phyloP scores from a whole-genome alignment of 345 rosid genomes.

The Salix viminalis region DNA sequence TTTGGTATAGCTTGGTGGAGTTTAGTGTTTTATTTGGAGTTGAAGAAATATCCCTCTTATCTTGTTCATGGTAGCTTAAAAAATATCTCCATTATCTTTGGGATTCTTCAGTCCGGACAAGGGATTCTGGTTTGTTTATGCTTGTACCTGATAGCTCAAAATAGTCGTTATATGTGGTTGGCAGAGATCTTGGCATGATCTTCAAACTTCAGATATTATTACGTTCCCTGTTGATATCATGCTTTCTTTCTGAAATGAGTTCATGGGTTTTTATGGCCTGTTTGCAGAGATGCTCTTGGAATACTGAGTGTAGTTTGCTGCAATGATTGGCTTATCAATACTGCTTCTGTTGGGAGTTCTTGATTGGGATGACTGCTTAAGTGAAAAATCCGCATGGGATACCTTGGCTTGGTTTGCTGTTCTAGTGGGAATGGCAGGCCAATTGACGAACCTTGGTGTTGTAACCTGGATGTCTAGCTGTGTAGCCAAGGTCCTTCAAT shows the following conservation, averaged over 20 bases:
- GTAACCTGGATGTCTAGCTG: constrained; percentile 83
- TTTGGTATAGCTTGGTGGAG: too few species aligned
- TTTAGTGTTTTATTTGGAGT: too few species aligned
- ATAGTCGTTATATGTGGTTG: too few species aligned
- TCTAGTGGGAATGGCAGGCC: constrained; percentile 94
- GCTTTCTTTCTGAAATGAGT: background rate
- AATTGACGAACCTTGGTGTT: constrained; percentile 78
- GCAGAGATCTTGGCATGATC: background rate
- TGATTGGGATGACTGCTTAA: constrained; percentile 92
- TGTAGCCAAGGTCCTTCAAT: constrained; percentile 61
- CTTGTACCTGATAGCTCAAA: too few species aligned
- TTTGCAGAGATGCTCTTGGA: constrained; percentile 65
- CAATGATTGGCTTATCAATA: constrained; percentile 87
- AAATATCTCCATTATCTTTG: too few species aligned
- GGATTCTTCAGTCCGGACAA: too few species aligned
- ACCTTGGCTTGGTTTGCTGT: constrained; percentile 93
- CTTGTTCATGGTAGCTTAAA: too few species aligned
- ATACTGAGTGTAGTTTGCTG: constrained; percentile 95
- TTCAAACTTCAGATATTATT: background rate
- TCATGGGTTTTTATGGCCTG: constrained; percentile 6
- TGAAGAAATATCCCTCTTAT: too few species aligned
- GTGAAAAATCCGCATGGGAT: constrained; percentile 98
- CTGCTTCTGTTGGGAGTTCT: constrained; percentile 86
- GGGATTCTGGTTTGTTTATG: too few species aligned
- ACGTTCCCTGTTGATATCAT: background rate